Conservation (phyloP, 192 early-diverging fungal genomes). For the Anaeromyces robustus region DNA sequence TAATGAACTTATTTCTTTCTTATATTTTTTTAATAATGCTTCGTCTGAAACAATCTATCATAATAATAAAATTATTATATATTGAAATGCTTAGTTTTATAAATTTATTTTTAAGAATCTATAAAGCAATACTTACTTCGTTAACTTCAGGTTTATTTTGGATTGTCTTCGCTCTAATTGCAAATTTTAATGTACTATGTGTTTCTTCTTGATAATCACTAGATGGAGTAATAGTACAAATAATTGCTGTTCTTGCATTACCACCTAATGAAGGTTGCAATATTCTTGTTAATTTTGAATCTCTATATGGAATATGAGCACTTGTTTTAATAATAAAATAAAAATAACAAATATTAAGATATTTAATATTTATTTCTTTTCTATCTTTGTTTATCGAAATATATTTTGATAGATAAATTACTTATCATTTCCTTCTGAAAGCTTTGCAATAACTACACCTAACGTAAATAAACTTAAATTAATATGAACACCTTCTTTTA, state of each 20-base stretch:
- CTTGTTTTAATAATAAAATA: background rate
- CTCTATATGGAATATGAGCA: conserved; percentile 1
- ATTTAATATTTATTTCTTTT: too few species aligned
- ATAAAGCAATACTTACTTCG: background rate
- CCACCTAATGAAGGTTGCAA: conserved; percentile 1
- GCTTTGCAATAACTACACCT: conserved; percentile 5
- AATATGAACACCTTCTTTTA: conserved; percentile 6
- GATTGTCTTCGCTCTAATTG: conserved; percentile 3
- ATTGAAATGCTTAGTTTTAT: too few species aligned
- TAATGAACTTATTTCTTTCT: conserved; percentile 1
- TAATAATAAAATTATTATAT: background rate
- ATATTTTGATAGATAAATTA: too few species aligned
- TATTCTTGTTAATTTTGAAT: conserved; percentile 8
- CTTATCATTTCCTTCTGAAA: conserved; percentile 5
- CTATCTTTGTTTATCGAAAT: too few species aligned
- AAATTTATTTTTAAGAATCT: background rate
- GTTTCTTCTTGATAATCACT: conserved; percentile 4
- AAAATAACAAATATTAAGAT: too few species aligned
- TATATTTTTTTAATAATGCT: conserved; percentile 6
- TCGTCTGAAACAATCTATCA: conserved; percentile 2
- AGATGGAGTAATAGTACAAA: conserved; percentile 8
- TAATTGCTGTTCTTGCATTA: conserved; percentile 6
- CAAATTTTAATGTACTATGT: conserved; percentile 6
- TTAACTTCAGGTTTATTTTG: conserved; percentile 9
- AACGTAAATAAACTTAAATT: conserved; percentile 5